phyloP scores from a whole-genome alignment of 2,329 filamentous ascomycete species.

The Hyphodiscus sp. region DNA sequence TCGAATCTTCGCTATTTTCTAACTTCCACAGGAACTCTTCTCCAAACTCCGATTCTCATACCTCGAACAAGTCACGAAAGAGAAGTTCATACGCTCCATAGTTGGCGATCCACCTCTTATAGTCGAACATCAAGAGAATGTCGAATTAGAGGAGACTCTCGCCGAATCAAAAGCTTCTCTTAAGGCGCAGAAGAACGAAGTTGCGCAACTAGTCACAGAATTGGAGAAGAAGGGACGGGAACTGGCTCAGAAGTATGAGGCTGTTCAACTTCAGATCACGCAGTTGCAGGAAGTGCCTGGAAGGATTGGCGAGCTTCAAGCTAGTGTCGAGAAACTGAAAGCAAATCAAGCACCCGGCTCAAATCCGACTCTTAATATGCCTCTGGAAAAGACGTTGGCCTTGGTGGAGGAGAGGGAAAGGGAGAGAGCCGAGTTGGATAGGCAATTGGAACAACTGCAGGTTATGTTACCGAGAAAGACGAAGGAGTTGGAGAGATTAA shows the following conservation, averaged over 20 bases:
- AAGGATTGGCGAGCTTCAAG: slow-evolving; percentile 43
- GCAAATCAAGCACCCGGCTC: slow-evolving; percentile 37
- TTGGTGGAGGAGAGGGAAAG: slow-evolving; percentile 45
- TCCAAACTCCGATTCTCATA: slow-evolving; percentile 95
- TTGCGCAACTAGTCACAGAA: slow-evolving; percentile 64
- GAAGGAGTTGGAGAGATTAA: slow-evolving; percentile 60
- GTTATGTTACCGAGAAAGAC: slow-evolving; percentile 57
- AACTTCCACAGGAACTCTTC: slow-evolving; percentile 63
- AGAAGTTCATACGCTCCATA: slow-evolving; percentile 91
- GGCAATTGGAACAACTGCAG: slow-evolving; percentile 57
- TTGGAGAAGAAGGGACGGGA: slow-evolving; percentile 60
- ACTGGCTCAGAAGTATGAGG: slow-evolving; percentile 49
- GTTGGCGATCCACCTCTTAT: slow-evolving; percentile 85
- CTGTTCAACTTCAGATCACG: slow-evolving; percentile 41
- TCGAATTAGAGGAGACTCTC: slow-evolving; percentile 66
- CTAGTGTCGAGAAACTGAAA: slow-evolving; percentile 40
- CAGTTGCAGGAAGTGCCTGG: slow-evolving; percentile 45
- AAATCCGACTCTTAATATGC: slow-evolving; percentile 44
- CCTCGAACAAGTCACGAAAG: slow-evolving; percentile 96
- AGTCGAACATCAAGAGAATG: slow-evolving; percentile 75
- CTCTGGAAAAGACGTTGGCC: slow-evolving; percentile 49
- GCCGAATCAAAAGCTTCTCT: slow-evolving; percentile 66
- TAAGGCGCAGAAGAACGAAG: slow-evolving; percentile 73
- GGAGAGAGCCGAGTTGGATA: slow-evolving; percentile 50
- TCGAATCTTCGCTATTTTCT: neutral